Base-by-base conservation (phyloP, 164 flowering plant genomes). In the Annona squamosa region DNA sequence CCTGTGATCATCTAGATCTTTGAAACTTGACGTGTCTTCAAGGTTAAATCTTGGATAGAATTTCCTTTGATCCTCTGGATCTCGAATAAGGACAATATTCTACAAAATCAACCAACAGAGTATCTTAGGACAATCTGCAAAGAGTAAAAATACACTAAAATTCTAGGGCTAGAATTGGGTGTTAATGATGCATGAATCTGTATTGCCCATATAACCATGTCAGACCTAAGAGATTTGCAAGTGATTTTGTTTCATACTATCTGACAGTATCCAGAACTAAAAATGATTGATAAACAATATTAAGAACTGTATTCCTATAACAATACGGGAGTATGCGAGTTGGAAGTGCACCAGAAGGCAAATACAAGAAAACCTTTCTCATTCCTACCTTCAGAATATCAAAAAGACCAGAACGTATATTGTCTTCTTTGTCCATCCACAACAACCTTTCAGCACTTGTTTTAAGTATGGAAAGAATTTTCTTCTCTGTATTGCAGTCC, bases 11-110 rank as follows among this genome's bases (percentile, higher is more conserved):
- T 95, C 98, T 77, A 95, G 82, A 80, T 88, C 92, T 47, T 80
- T 81, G 66, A 95, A 95, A 81, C 90, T 91, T 45, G 91, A 85
- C 45, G 96, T 90, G 71, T 93, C 98, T 78, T 95, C 99, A 77
- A 95, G 80, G 80, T 90, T 91, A 81, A 95, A 93, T 59, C 99
- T 97, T 70, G 99, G 99, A 77, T 95, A 91, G 76, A 90, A 95
- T 61, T 85, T 89, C 72, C 84, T 84, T 63, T 89, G 73, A 85
- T 91, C 88, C 79, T 95, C 97, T 19, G 89, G 89, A 81, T 95
- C 99, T 84, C 90, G 87, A 67, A 95, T 88, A 64, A 95, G 98
- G 73, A 90, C 98, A 79, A 95, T 77, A 78, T 95, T 90, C 99
- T 95, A 94, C 86, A 70, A 79, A 75, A 17, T 64, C 64, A 73